Evolutionary conservation across 176 grass and related monocot species (phyloP).

Genomic region (Triticum urartu): DNA sequence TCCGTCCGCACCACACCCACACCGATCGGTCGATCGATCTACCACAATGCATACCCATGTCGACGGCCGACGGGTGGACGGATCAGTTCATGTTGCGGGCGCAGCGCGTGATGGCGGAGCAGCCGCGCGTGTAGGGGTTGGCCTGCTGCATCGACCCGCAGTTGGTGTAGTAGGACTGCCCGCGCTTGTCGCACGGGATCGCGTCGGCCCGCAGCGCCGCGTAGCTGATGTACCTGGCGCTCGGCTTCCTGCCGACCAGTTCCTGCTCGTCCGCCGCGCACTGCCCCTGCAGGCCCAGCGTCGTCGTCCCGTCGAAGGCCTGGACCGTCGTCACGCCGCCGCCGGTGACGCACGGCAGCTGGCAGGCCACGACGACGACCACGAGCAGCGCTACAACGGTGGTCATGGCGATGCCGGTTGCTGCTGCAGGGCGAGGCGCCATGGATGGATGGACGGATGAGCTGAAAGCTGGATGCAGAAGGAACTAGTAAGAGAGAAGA

Average conservation of each 20-base stretch:
- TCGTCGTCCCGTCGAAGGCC: background rate
- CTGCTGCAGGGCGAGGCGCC: background rate
- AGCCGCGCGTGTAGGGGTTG: background rate
- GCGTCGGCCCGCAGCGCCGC: background rate
- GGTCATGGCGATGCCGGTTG: background rate
- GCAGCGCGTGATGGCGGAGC: conserved; percentile 21
- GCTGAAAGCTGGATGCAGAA: background rate
- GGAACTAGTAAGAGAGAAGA: background rate
- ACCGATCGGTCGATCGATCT: too few relatives aligned
- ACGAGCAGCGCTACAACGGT: background rate
- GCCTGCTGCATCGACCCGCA: background rate
- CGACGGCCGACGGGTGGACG: background rate
- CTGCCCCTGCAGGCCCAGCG: background rate
- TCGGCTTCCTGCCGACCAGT: background rate
- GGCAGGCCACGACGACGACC: background rate
- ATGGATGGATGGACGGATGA: background rate
- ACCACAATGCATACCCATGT: too few relatives aligned
- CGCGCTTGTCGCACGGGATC: background rate
- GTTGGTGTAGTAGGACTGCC: background rate
- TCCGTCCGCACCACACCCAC: too few relatives aligned
- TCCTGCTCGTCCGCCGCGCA: background rate
- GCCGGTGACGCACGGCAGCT: background rate
- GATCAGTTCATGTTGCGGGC: background rate
- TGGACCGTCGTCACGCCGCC: background rate
- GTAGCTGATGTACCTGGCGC: background rate